phyloP scores from a whole-genome alignment of 1,284 basidiomycete species.

The Irpex sp. region DNA sequence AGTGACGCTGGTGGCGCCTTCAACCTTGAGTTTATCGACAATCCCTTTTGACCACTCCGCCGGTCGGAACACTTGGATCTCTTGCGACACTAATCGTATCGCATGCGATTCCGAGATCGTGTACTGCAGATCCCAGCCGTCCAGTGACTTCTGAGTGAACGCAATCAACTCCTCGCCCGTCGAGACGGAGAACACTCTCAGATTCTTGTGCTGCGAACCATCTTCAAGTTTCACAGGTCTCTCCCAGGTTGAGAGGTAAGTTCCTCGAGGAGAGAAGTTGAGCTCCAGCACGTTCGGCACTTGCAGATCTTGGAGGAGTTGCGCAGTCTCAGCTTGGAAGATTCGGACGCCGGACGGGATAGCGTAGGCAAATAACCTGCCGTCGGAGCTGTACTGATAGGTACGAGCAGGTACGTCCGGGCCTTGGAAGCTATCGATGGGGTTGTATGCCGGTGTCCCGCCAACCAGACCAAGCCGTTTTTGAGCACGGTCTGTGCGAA shows the following conservation, averaged over 20 bases:
- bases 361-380: slow-evolving; percentile 84
- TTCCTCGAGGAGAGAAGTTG: slow-evolving; percentile 89
- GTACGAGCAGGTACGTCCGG: slow-evolving; percentile 72
- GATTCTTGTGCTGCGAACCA: slow-evolving; percentile 82
- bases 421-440: slow-evolving; percentile 62
- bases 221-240: slow-evolving; percentile 83
- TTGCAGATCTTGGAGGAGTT: slow-evolving; percentile 66
- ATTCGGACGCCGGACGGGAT: slow-evolving; percentile 77
- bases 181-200: slow-evolving; percentile 79
- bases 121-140: slow-evolving; percentile 89
- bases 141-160: slow-evolving; percentile 82
- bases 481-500: slow-evolving; percentile 79
- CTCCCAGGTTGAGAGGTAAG: slow-evolving; percentile 94
- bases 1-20: slow-evolving; percentile 73
- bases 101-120: slow-evolving; percentile 90
- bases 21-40: slow-evolving; percentile 78
- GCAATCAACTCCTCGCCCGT: slow-evolving; percentile 79
- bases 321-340: slow-evolving; percentile 72
- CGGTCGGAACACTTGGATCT: slow-evolving; percentile 87
- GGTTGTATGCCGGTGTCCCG: slow-evolving; percentile 74
- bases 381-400: slow-evolving; percentile 86
- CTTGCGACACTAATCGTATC: slow-evolving; percentile 77
- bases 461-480: slow-evolving; percentile 87
- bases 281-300: slow-evolving; percentile 80
- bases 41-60: slow-evolving; percentile 77